Base-by-base conservation (phyloP, 768 basidiomycete species). In the Pleurotus tuber-regium region DNA sequence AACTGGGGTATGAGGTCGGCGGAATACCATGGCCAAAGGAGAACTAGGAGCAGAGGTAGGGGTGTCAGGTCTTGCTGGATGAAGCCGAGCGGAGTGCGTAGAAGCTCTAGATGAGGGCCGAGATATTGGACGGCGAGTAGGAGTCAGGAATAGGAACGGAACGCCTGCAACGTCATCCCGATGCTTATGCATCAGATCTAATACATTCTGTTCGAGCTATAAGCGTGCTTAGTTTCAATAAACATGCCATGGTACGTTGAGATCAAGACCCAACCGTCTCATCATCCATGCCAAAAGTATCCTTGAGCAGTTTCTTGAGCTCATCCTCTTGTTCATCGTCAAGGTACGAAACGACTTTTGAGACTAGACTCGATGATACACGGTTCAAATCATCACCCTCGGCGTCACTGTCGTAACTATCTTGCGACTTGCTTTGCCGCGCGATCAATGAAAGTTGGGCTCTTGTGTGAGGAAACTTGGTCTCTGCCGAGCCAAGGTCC, bases 181-280 rank as follows among this genome's bases (percentile, higher is more conserved):
- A 66, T 94, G 90, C 69, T 89, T 88, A 71, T 98, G 95, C 95
- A 98, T 97, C 55, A 97, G 79, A 63, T 96, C 92, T 16, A 98
- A 75, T 53, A 94, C 90, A 63, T 86, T 82, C 60, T 94, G 89
- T 63, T 97, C 94, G 55, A 92, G 73, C 87, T 91, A 59, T 4
- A 44, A 40, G 33, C 12, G 14, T n/a, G 47, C 50, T 54, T 54
- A 24, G 10, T 51, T 58, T 58, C 38, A 60, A 50, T 47, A 55
- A n/a, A 41, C 35, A 18, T 38, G 26, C 29, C 48, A 30, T 24
- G 51, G 55, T 42, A 39, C n/a, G n/a, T n/a, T 58, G 46, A 49
- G 36, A 50, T 43, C 54, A 39, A 41, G 29, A 61, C 58, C 87
- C 61, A 50, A 90, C 88, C 69, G 77, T 79, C 54, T 84, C 82